A percentile compares a stretch with the other conserved stretches of the same genome.
These are phyloP conservation scores for Chytridium lagenaria DNA, from an alignment of 371 early-diverging fungal species.

Conservation along the genomic window DNA sequence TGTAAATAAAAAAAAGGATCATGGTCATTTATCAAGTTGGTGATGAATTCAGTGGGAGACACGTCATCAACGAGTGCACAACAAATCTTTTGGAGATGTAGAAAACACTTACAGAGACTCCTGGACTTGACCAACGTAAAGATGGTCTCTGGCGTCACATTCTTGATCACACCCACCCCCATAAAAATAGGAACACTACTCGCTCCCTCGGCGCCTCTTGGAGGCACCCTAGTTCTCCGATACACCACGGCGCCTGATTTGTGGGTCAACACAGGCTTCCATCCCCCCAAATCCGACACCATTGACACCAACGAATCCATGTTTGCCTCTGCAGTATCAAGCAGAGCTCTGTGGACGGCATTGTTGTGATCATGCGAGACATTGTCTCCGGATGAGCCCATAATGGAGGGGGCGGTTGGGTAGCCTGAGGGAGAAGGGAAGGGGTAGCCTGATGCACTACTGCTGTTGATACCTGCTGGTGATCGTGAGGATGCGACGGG, in stretches of 20 bases:
- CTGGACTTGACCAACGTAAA: constrained; percentile 74
- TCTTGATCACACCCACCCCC: constrained; percentile 68
- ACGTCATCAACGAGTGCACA: not conserved
- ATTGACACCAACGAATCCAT: constrained; percentile 10
- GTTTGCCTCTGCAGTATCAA: constrained; percentile 22
- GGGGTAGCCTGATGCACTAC: no score
- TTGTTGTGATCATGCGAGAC: not conserved
- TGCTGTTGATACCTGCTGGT: no score
- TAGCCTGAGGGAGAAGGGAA: no score
- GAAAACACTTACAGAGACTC: constrained; percentile 45
- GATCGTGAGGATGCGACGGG: no score
- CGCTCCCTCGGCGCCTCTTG: not conserved
- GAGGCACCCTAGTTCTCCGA: constrained; percentile 48
- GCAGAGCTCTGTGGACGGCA: not conserved
- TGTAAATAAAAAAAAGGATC: not conserved
- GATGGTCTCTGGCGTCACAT: constrained; percentile 69
- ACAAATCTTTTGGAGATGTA: not conserved
- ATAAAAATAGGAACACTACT: constrained; percentile 64
- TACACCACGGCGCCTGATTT: constrained; percentile 69
- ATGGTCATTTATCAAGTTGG: not conserved
- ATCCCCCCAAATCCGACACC: constrained; percentile 47
- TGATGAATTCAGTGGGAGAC: not conserved
- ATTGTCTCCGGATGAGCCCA: no score
- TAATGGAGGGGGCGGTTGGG: no score
- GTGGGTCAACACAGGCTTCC: constrained; percentile 74